Percentiles rank a stretch among this genome's conserved stretches.
These are phyloP conservation scores for Phialocephala sp. DNA, from an alignment of 2,329 filamentous ascomycete genomes.

Conservation along the genomic window DNA sequence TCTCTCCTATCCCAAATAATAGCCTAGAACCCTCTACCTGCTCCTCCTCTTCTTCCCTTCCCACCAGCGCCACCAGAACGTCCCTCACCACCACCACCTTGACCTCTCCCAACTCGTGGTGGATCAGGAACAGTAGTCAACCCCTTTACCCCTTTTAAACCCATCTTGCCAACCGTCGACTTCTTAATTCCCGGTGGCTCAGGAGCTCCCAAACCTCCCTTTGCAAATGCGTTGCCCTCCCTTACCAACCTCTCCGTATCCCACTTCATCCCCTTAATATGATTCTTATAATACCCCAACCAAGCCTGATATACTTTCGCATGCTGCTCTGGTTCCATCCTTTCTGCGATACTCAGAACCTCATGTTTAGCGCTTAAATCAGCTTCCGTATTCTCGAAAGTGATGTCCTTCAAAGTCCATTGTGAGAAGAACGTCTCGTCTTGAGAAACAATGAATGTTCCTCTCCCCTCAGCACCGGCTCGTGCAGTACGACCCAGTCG, in stretches of 20 bases:
- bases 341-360: constrained; percentile 47
- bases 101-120: constrained; percentile 40
- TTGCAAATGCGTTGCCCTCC: constrained; percentile 57
- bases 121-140: constrained; percentile 53
- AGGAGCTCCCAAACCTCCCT: constrained; percentile 52
- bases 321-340: constrained; percentile 53
- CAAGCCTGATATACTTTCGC: constrained; percentile 61
- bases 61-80: constrained; percentile 26
- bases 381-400: constrained; percentile 53
- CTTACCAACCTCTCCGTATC: constrained; percentile 49
- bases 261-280: constrained; percentile 50
- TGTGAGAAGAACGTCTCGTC: constrained; percentile 59
- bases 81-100: constrained; percentile 32
- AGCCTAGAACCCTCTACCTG: constrained; percentile 16
- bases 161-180: constrained; percentile 61
- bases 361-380: constrained; percentile 51
- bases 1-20: background rate
- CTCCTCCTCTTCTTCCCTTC: constrained; percentile 28
- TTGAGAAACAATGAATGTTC: constrained; percentile 68
- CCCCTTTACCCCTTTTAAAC: constrained; percentile 57
- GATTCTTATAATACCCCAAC: constrained; percentile 60
- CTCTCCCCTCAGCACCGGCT: constrained; percentile 74
- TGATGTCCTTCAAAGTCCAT: constrained; percentile 59
- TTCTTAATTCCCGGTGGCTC: constrained; percentile 55
- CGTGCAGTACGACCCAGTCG: constrained; percentile 78